phyloP scores from a whole-genome alignment of 257 asterid species.

The Scutellaria barbata region DNA sequence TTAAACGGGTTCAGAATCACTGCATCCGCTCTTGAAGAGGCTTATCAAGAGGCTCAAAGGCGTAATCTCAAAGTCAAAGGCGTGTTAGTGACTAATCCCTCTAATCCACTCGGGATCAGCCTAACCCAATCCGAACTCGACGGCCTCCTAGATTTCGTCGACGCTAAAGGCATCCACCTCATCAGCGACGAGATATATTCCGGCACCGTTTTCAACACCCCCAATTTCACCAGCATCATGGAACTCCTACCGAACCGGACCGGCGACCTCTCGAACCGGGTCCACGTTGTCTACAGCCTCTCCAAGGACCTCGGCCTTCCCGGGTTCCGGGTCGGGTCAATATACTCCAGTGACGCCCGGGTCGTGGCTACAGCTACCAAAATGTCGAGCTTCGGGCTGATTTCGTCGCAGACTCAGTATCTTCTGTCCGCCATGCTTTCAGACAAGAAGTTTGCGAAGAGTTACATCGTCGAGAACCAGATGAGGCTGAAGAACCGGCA shows the following conservation, averaged over 20 bases:
- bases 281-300: slow-evolving; percentile 81
- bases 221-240: slow-evolving; percentile 64
- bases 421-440: slow-evolving; percentile 73
- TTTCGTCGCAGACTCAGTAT: slow-evolving; percentile 84
- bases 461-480: slow-evolving; percentile 55
- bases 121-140: slow-evolving; percentile 57
- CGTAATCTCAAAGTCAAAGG: slow-evolving; percentile 78
- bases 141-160: slow-evolving; percentile 59
- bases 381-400: slow-evolving; percentile 85
- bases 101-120: slow-evolving; percentile 79
- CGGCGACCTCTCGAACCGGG: slow-evolving; percentile 56
- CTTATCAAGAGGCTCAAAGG: slow-evolving; percentile 58
- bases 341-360: slow-evolving; percentile 61
- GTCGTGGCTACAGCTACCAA: slow-evolving; percentile 85
- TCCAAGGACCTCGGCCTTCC: slow-evolving; percentile 91
- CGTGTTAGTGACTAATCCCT: slow-evolving; percentile 78
- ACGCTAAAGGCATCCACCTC: slow-evolving; percentile 65
- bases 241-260: slow-evolving; percentile 55
- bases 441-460: slow-evolving; percentile 57
- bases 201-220: slow-evolving; percentile 71
- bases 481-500: slow-evolving; percentile 62
- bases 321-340: slow-evolving; percentile 83
- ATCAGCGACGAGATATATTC: slow-evolving; percentile 88
- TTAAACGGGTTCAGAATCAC: slow-evolving; percentile 70
- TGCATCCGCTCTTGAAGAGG: slow-evolving; percentile 63